phyloP scores from a whole-genome alignment of 805 yeast species.

The Schwanniomyces occidentalis region DNA sequence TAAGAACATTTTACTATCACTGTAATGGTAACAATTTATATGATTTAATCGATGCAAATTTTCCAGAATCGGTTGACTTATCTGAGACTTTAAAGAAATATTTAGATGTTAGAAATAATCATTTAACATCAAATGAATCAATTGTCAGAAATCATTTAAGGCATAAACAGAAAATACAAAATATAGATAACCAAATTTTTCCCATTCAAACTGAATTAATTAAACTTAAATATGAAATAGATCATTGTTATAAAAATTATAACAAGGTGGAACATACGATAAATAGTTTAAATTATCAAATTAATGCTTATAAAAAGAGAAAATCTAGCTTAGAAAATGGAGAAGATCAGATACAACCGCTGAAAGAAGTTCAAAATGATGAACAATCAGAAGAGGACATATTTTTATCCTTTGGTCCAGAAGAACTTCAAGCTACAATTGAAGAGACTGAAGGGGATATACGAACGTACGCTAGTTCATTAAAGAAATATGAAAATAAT shows the following conservation, averaged over 20 bases:
- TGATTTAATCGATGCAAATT: conserved; percentile 62
- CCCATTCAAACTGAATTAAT: conserved; percentile 16
- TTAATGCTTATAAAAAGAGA: conserved; percentile 7
- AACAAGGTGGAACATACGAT: conserved; percentile 6
- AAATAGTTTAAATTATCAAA: conserved; percentile 8
- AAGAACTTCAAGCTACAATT: conserved; percentile 6
- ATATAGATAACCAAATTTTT: conserved; percentile 16
- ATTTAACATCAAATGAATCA: conserved; percentile 21
- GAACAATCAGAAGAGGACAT: conserved; percentile 10
- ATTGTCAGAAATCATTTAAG: conserved; percentile 19
- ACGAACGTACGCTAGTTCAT: conserved; percentile 1
- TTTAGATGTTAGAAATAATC: conserved; percentile 45
- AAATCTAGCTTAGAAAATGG: conserved; percentile 6
- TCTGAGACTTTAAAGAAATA: conserved; percentile 61
- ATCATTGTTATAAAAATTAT: conserved; percentile 8
- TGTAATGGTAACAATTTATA: conserved; percentile 55
- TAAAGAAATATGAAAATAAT: conserved; percentile 12
- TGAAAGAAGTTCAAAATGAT: conserved; percentile 10
- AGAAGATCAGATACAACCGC: conserved; percentile 3
- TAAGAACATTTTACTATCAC: conserved; percentile 64
- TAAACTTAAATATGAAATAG: conserved; percentile 20
- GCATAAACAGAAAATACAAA: conserved; percentile 14
- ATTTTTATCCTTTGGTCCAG: conserved; percentile 4
- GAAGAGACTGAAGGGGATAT: conserved; percentile 13
- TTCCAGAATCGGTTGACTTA: conserved; percentile 77